Evolutionary conservation across 192 early-diverging fungal species (phyloP).

Genomic region (Mortierella hygrophila): DNA sequence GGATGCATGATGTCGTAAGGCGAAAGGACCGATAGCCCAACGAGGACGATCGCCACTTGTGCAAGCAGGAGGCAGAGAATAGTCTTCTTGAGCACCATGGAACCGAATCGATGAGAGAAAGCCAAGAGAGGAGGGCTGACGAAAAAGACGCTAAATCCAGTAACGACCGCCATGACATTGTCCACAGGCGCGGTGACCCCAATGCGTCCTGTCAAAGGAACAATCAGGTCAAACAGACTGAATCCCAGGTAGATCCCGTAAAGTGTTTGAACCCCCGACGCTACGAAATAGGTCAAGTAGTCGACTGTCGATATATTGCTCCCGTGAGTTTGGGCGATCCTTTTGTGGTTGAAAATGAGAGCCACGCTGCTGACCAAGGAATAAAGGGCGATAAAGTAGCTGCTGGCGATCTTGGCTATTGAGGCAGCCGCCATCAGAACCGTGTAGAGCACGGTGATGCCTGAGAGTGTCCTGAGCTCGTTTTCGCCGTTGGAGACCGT

Average conservation of each 20-base stretch:
- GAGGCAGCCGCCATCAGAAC: constrained; percentile 31
- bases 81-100: constrained; percentile 36
- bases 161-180: constrained; percentile 69
- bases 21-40: constrained; percentile 32
- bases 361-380: constrained; percentile 32
- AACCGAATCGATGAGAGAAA: constrained; percentile 64
- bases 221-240: constrained; percentile 70
- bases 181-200: constrained; percentile 76
- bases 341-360: constrained; percentile 47
- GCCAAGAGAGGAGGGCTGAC: constrained; percentile 62
- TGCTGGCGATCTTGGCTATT: constrained; percentile 51
- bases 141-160: constrained; percentile 63
- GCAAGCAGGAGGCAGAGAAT: constrained; percentile 46
- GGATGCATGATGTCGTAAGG: constrained; percentile 74
- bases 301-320: constrained; percentile 20
- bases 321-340: neutral
- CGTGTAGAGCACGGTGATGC: constrained; percentile 25
- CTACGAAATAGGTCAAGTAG: constrained; percentile 50
- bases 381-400: constrained; percentile 62
- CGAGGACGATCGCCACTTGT: constrained; percentile 44
- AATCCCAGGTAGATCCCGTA: constrained; percentile 56
- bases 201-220: constrained; percentile 77
- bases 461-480: constrained; percentile 26
- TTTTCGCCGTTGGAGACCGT: constrained; percentile 13
- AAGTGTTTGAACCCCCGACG: constrained; percentile 34